Conservation (phyloP, 169 alveolate genomes). For the Plasmodium gallinaceum region DNA sequence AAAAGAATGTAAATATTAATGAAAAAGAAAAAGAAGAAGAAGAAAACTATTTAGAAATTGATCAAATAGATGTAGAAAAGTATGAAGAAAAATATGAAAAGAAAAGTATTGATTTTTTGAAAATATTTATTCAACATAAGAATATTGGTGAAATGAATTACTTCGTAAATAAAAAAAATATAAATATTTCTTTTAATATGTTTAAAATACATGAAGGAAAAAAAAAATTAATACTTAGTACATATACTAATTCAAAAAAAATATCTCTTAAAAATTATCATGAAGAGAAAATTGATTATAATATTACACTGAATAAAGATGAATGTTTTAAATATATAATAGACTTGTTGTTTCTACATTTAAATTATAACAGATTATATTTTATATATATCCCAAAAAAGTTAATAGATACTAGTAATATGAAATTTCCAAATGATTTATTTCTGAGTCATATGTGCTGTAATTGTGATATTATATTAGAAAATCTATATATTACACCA, state of each 20-base stretch:
- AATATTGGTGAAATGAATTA: constrained; percentile 41
- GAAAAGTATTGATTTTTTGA: constrained; percentile 14
- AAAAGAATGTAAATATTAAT: constrained; percentile 2
- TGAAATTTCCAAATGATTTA: constrained; percentile 21
- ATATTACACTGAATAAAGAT: constrained; percentile 47
- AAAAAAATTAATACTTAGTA: constrained; percentile 57
- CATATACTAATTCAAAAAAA: constrained; percentile 28
- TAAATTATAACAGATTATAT: constrained; percentile 65
- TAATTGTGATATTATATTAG: constrained; percentile 46
- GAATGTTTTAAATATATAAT: constrained; percentile 60
- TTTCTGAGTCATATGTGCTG: constrained; percentile 48
- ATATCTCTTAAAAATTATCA: neutral
- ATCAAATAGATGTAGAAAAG: constrained; percentile 2
- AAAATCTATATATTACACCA: constrained; percentile 55
- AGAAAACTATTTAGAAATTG: neutral
- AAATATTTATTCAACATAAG: constrained; percentile 62
- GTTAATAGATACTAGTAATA: constrained; percentile 5
- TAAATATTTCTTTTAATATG: constrained; percentile 48
- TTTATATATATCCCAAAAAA: constrained; percentile 51
- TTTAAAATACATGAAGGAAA: constrained; percentile 37
- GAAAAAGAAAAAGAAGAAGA: constrained; percentile 11
- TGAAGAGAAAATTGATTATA: constrained; percentile 27
- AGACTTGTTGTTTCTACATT: constrained; percentile 61
- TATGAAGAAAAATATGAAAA: constrained; percentile 28
- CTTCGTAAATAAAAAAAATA: constrained; percentile 45